A percentile compares a stretch with the other conserved stretches of the same genome.
Conservation (phyloP, 768 basidiomycete species). For the Trichaptum fuscoviolaceum region DNA sequence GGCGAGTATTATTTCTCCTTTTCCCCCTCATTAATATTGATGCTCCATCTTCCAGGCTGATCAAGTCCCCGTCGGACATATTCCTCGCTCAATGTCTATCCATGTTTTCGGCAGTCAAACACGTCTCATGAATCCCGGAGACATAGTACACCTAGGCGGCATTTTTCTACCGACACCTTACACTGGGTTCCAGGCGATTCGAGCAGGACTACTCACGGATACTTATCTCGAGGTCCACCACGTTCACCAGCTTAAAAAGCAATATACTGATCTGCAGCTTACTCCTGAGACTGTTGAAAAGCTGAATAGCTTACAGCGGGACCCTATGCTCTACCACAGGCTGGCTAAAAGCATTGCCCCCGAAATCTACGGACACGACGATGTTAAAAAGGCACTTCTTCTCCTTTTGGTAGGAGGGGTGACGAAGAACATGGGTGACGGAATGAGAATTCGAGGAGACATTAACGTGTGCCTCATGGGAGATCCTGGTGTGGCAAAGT, state of each 20-base stretch:
- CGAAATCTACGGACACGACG: conserved; percentile 96
- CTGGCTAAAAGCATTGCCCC: conserved; percentile 94
- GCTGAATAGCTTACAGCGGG: conserved; percentile 62
- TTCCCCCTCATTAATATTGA: conserved; percentile 8
- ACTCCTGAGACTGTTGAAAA: conserved; percentile 76
- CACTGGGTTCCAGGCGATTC: conserved; percentile 94
- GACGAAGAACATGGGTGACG: conserved; percentile 92
- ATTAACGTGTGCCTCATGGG: conserved; percentile 98
- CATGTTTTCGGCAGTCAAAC: conserved; percentile 89
- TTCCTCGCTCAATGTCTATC: conserved; percentile 97
- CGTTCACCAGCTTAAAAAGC: conserved; percentile 93
- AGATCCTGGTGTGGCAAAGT: conserved; percentile 98
- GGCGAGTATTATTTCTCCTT: conserved; percentile 39
- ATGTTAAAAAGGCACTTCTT: conserved; percentile 95
- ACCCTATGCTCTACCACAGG: conserved; percentile 79
- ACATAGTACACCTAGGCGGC: conserved; percentile 92
- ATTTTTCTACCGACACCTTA: conserved; percentile 97
- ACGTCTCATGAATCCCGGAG: conserved; percentile 89
- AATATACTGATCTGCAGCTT: conserved; percentile 91
- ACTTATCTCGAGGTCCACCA: conserved; percentile 93
- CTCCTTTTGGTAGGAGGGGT: conserved; percentile 93
- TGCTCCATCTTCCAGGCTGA: conserved; percentile 62
- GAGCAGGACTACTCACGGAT: conserved; percentile 94
- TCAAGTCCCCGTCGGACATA: conserved; percentile 99
- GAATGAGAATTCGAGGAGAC: conserved; percentile 98